Evolutionary conservation across 805 yeast genomes (phyloP).

Genomic region (Cephaloascus fragrans): DNA sequence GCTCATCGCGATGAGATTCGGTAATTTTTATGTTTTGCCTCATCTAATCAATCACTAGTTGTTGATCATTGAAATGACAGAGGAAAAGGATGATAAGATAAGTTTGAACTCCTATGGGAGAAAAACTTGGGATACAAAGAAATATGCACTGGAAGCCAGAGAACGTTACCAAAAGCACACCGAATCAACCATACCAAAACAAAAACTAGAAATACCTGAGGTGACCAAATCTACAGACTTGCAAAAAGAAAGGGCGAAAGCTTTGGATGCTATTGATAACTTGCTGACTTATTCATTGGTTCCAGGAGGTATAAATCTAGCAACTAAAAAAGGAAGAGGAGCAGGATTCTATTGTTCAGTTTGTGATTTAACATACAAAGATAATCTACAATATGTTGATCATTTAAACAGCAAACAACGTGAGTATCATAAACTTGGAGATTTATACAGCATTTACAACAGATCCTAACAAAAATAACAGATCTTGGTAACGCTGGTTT

Average conservation of each 20-base stretch:
- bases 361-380: slow-evolving; percentile 76
- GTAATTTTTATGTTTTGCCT: no score
- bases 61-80: no score
- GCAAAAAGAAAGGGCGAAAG: slow-evolving; percentile 10
- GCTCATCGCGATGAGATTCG: no score
- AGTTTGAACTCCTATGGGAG: slow-evolving; percentile 36
- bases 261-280: slow-evolving; percentile 12
- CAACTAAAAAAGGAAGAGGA: slow-evolving; percentile 38
- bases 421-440: slow-evolving; percentile 26
- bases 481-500: slow-evolving; percentile 3
- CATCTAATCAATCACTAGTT: no score
- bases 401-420: slow-evolving; percentile 77
- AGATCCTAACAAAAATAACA: neutral
- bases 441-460: no score
- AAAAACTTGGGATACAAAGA: slow-evolving; percentile 64
- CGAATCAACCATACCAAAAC: neutral
- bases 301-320: slow-evolving; percentile 8
- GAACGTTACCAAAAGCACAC: slow-evolving; percentile 10
- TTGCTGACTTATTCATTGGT: slow-evolving; percentile 13
- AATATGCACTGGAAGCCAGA: slow-evolving; percentile 41
- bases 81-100: neutral
- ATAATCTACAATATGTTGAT: slow-evolving; percentile 70
- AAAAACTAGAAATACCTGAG: neutral
- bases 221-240: slow-evolving; percentile 7
- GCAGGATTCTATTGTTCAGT: slow-evolving; percentile 81